Conservation (phyloP, 805 yeast species). For the Metschnikowia continentalis region DNA sequence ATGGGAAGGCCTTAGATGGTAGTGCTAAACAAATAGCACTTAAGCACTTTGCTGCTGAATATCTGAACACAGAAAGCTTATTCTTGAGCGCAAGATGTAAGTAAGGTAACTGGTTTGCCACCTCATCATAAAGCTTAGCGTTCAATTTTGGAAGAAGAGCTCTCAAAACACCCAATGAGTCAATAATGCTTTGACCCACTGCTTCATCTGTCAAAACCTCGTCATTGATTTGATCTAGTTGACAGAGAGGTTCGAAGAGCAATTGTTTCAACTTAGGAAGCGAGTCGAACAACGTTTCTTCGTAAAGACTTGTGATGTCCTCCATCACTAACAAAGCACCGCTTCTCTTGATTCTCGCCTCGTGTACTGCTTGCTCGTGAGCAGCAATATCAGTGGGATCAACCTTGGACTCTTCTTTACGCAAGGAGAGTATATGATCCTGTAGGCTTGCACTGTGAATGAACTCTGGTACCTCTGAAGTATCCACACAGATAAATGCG, state of each 20-base stretch:
- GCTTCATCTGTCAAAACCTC: constrained; percentile 38
- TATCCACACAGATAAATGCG: constrained; percentile 91
- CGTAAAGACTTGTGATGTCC: constrained; percentile 50
- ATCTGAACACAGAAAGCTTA: constrained; percentile 76
- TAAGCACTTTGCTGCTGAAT: constrained; percentile 84
- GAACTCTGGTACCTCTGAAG: constrained; percentile 93
- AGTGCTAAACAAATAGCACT: constrained; percentile 70
- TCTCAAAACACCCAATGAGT: constrained; percentile 76
- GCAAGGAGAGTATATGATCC: constrained; percentile 63
- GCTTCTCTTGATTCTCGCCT: constrained; percentile 74
- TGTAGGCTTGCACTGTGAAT: constrained; percentile 53
- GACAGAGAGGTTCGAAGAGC: constrained; percentile 62
- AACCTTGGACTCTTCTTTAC: constrained; percentile 68
- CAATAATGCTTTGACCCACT: constrained; percentile 77
- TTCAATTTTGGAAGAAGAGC: constrained; percentile 66
- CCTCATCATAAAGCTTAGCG: constrained; percentile 42
- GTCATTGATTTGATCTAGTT: constrained; percentile 23
- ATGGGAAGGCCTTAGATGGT: constrained; percentile 71
- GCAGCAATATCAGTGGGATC: constrained; percentile 59
- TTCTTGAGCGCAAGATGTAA: constrained; percentile 61
- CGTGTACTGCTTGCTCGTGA: constrained; percentile 60
- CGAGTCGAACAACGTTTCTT: constrained; percentile 48
- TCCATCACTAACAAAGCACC: constrained; percentile 79
- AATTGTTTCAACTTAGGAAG: constrained; percentile 64
- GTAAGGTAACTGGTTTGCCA: constrained; percentile 39